Percentiles rank a stretch among this genome's conserved stretches.
phyloP scores from a whole-genome alignment of 495 filamentous ascomycete genomes.

The Xylaria cubensis region DNA sequence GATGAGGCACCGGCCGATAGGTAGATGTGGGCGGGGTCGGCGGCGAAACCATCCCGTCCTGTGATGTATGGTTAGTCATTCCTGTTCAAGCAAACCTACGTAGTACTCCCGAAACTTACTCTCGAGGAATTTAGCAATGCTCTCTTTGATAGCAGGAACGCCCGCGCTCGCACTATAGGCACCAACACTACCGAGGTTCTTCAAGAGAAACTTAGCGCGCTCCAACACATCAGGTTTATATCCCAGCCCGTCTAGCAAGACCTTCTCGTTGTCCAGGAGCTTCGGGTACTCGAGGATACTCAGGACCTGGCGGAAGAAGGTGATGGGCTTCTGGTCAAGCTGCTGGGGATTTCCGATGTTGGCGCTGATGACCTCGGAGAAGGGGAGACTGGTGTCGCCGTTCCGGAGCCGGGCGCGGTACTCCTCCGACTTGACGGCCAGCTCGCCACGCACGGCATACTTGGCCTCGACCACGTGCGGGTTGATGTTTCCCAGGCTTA shows the following conservation, averaged over 20 bases:
- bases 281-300: conserved; percentile 90
- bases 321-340: conserved; percentile 97
- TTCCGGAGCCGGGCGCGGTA: conserved; percentile 73
- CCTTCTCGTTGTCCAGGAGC: conserved; percentile 79
- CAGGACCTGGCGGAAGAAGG: conserved; percentile 97
- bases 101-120: too few species aligned
- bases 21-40: conserved; percentile 80
- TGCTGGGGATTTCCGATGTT: conserved; percentile 99
- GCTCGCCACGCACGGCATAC: conserved; percentile 96
- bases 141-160: conserved; percentile 80
- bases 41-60: conserved; percentile 86
- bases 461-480: conserved; percentile 81
- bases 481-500: conserved; percentile 91
- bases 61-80: conserved; percentile 29
- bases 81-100: too few species aligned
- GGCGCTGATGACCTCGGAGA: conserved; percentile 88
- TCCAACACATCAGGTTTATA: conserved; percentile 90
- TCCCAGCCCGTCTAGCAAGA: conserved; percentile 68
- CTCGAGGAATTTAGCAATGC: conserved; percentile 91
- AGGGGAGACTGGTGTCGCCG: conserved; percentile 72
- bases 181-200: conserved; percentile 86
- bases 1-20: conserved; percentile 90
- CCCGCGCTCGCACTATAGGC: conserved; percentile 96
- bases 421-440: conserved; percentile 87
- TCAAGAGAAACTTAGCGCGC: conserved; percentile 78